These are phyloP conservation scores for Penicillium sp. DNA, from an alignment of 2,329 filamentous ascomycete species.

Conservation along the genomic window DNA sequence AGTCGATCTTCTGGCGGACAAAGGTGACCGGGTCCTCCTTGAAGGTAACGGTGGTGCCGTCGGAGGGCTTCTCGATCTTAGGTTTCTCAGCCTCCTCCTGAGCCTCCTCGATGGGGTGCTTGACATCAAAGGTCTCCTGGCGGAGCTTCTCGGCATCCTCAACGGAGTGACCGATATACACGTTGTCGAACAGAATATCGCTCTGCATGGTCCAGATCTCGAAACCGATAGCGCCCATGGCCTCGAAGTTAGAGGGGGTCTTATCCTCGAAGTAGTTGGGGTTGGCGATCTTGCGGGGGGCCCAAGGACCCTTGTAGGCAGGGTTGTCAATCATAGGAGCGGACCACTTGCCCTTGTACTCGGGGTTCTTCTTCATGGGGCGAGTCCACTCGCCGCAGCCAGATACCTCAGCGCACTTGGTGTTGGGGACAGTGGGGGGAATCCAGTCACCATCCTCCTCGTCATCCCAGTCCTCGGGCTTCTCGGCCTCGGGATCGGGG, in stretches of 20 bases:
- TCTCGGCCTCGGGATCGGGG: conserved; percentile 88
- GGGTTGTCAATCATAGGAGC: conserved; percentile 94
- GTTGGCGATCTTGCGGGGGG: conserved; percentile 94
- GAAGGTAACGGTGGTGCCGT: conserved; percentile 75
- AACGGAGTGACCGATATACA: conserved; percentile 97
- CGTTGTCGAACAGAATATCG: conserved; percentile 98
- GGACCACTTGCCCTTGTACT: conserved; percentile 98
- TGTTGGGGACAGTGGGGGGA: conserved; percentile 83
- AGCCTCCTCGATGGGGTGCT: conserved; percentile 76
- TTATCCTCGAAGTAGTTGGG: conserved; percentile 96
- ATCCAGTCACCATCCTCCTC: conserved; percentile 99
- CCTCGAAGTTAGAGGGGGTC: conserved; percentile 92
- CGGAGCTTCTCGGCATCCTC: conserved; percentile 88
- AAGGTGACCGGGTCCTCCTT: conserved; percentile 82
- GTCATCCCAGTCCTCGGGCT: conserved; percentile 99
- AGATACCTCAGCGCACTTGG: conserved; percentile 88
- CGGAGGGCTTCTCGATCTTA: conserved; percentile 60
- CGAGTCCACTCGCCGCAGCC: conserved; percentile 91
- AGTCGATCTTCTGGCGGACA: conserved; percentile 85
- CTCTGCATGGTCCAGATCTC: conserved; percentile 99
- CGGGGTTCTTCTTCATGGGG: conserved; percentile 90
- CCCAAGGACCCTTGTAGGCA: conserved; percentile 94
- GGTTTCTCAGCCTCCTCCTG: conserved; percentile 75
- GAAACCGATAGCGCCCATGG: conserved; percentile 88
- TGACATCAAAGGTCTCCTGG: conserved; percentile 83